Evolutionary conservation across 1,284 basidiomycete genomes (phyloP).

Genomic region (Singerocomus rubriflavus): DNA sequence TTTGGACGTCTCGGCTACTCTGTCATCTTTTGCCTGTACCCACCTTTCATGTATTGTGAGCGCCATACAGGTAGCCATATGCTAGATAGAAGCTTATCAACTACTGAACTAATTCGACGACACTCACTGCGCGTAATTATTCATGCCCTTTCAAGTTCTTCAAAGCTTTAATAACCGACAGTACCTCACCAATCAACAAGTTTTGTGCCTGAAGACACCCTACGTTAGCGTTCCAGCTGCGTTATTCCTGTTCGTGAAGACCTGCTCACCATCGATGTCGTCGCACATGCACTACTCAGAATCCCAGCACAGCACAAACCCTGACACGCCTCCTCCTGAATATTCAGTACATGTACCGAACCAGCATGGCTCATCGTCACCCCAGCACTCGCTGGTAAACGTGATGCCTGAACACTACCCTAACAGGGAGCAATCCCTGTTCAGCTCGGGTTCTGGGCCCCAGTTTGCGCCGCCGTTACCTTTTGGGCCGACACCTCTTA

Average conservation of each 20-base stretch:
- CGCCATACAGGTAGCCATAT: not conserved
- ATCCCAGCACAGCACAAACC: conserved; percentile 21
- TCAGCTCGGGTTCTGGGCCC: conserved; percentile 16
- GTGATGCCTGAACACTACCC: conserved; percentile 17
- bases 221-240: not conserved
- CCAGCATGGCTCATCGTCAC: conserved; percentile 14
- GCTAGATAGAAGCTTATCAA: not conserved
- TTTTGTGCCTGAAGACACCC: not conserved
- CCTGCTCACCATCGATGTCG: conserved; percentile 11
- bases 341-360: conserved; percentile 26
- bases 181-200: not conserved
- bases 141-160: conserved; percentile 2
- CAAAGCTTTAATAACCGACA: conserved; percentile 6
- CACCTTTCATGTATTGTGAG: not conserved
- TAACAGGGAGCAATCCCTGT: conserved; percentile 12
- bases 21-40: not conserved
- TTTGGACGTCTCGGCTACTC: not conserved
- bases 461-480: conserved; percentile 20
- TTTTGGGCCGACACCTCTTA: conserved; percentile 45
- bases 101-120: not conserved
- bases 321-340: conserved; percentile 31
- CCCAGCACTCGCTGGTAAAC: conserved; percentile 18
- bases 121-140: not conserved
- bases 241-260: not conserved
- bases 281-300: conserved; percentile 13